Evolutionary conservation across 768 basidiomycete genomes (phyloP).

Genomic region (Udeniomyces megalosporus): DNA sequence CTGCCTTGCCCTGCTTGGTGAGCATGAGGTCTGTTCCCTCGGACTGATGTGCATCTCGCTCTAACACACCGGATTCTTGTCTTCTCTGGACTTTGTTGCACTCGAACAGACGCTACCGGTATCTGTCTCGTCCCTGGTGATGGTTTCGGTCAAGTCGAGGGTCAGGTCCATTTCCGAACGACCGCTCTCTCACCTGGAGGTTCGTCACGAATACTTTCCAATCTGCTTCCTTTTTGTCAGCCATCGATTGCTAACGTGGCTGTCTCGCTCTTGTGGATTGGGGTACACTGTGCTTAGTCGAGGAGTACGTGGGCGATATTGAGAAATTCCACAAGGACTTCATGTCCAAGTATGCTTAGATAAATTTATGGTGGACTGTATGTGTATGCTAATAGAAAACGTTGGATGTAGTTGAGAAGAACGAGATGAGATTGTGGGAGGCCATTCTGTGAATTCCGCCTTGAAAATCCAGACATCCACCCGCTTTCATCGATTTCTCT

Average conservation of each 20-base stretch:
- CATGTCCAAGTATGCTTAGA: constrained; percentile 33
- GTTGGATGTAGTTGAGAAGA: background rate
- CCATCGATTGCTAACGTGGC: background rate
- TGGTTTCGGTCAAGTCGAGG: constrained; percentile 85
- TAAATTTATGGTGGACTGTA: background rate
- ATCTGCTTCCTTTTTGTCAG: no score
- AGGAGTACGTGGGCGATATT: constrained; percentile 73
- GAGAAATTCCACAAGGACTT: constrained; percentile 57
- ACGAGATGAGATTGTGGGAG: background rate
- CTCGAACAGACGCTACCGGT: constrained; percentile 27
- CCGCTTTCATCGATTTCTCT: background rate
- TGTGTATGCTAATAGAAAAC: background rate
- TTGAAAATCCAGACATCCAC: background rate
- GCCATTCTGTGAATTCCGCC: background rate
- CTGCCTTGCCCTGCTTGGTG: constrained; percentile 62
- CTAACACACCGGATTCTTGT: no score
- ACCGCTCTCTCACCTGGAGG: constrained; percentile 69
- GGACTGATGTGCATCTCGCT: background rate
- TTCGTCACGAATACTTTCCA: no score
- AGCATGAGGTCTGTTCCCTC: constrained; percentile 18
- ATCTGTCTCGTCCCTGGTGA: constrained; percentile 88
- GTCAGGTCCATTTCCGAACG: constrained; percentile 76
- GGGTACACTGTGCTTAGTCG: constrained; percentile 36
- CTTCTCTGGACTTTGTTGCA: background rate
- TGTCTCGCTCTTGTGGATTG: constrained; percentile 31